These are phyloP conservation scores for Mortierella sp. DNA, from an alignment of 371 early-diverging fungal species.

Conservation along the genomic window DNA sequence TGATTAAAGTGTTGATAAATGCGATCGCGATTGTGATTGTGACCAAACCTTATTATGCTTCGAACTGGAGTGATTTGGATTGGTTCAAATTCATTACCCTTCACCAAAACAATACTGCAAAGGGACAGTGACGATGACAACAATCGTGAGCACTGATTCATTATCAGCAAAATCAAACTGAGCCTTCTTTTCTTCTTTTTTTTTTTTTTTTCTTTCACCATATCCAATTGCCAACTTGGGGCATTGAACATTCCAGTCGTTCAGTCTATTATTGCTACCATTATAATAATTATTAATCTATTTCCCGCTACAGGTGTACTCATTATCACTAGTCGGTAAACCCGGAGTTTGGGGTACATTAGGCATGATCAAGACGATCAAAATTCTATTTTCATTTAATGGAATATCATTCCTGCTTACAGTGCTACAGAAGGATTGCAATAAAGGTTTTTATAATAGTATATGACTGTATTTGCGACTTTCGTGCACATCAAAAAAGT, in stretches of 20 bases:
- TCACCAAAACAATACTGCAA: not conserved
- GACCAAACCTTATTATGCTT: conserved; percentile 40
- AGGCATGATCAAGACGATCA: not conserved
- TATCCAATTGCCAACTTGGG: not conserved
- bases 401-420: too few relatives aligned
- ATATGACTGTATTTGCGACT: not conserved
- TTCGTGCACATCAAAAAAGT: too few relatives aligned
- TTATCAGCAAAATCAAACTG: conserved; percentile 5
- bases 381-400: not conserved
- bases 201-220: not conserved
- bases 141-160: not conserved
- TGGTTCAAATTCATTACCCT: not conserved
- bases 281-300: too few relatives aligned
- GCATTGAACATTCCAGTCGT: too few relatives aligned
- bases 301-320: too few relatives aligned
- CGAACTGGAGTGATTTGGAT: not conserved
- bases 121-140: not conserved
- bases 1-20: conserved; percentile 20
- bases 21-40: conserved; percentile 47
- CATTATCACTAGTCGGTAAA: not conserved
- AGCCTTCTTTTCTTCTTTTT: not conserved
- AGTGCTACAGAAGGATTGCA: too few relatives aligned
- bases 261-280: too few relatives aligned
- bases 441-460: too few relatives aligned
- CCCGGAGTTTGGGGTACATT: too few relatives aligned